A percentile compares a stretch with the other conserved stretches of the same genome.
Conservation (phyloP, 2,329 filamentous ascomycete genomes). For the Cytospora piceae region DNA sequence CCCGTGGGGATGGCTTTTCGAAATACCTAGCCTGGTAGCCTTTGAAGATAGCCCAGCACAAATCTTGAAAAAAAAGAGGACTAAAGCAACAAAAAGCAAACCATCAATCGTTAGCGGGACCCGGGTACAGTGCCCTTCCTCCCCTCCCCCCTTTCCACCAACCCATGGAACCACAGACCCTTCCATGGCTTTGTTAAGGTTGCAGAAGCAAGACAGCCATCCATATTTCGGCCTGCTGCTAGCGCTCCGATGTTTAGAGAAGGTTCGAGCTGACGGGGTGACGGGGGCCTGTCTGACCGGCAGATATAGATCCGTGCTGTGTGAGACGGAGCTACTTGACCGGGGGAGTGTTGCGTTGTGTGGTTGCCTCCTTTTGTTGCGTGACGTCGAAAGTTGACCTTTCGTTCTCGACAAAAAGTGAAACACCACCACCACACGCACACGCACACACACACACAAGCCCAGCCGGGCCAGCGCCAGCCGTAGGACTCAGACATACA, state of each 20-base stretch:
- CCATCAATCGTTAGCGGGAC: background rate
- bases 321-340: conserved; percentile 3
- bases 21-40: background rate
- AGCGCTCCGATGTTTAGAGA: background rate
- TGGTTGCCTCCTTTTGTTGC: background rate
- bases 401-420: background rate
- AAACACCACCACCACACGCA: background rate
- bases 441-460: background rate
- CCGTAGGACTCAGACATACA: background rate
- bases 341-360: conserved; percentile 1
- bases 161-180: background rate
- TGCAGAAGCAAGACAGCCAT: background rate
- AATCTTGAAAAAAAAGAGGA: background rate
- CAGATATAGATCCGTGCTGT: conserved; percentile 9
- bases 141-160: too few relatives aligned
- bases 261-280: conserved; percentile 7
- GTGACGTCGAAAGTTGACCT: background rate
- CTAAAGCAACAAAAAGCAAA: background rate
- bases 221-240: background rate
- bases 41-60: background rate
- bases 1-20: background rate
- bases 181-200: background rate
- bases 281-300: background rate
- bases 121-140: background rate
- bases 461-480: background rate